A percentile compares a stretch with the other conserved stretches of the same genome.
Conservation (phyloP, 2,329 filamentous ascomycete genomes). For the Colletotrichum tabaci region DNA sequence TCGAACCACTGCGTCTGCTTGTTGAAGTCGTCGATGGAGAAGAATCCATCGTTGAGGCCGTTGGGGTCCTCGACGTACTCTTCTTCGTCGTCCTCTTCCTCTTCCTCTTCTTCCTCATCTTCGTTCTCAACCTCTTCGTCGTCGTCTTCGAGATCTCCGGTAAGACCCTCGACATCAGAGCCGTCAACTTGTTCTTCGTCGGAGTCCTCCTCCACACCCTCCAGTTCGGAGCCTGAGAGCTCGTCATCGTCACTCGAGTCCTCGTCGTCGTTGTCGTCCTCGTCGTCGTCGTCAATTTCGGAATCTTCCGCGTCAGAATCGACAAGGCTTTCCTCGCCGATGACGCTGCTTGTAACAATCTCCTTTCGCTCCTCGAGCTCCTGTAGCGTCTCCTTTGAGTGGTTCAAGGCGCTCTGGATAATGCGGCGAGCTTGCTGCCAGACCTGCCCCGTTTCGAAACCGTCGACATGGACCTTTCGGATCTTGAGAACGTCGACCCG, state of each 20-base stretch:
- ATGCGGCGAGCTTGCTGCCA: constrained; percentile 95
- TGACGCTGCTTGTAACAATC: constrained; percentile 58
- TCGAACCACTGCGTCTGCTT: constrained; percentile 92
- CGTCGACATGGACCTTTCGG: constrained; percentile 86
- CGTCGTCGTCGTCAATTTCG: constrained; percentile 46
- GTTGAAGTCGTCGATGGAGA: constrained; percentile 98
- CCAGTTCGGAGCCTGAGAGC: constrained; percentile 46
- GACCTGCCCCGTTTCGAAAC: constrained; percentile 89
- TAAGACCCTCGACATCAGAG: constrained; percentile 50
- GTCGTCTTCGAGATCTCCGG: constrained; percentile 47
- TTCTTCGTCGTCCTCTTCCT: constrained; percentile 65
- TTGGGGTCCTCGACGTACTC: constrained; percentile 80
- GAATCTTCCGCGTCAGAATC: constrained; percentile 50
- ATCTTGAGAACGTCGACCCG: constrained; percentile 76
- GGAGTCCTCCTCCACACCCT: constrained; percentile 44
- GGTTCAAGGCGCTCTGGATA: constrained; percentile 70
- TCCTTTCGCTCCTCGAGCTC: constrained; percentile 63
- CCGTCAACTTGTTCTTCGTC: constrained; percentile 49
- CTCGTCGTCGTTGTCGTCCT: constrained; percentile 48
- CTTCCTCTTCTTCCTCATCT: constrained; percentile 58
- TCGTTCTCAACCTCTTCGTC: constrained; percentile 54
- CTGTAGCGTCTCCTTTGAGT: constrained; percentile 62
- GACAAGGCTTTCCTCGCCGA: constrained; percentile 52
- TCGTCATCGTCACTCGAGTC: constrained; percentile 44
- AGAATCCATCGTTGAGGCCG: constrained; percentile 96